Evolutionary conservation across 805 yeast species (phyloP), one percentile per base, ranked within the genome.

Genomic region (Metschnikowia proteae): DNA sequence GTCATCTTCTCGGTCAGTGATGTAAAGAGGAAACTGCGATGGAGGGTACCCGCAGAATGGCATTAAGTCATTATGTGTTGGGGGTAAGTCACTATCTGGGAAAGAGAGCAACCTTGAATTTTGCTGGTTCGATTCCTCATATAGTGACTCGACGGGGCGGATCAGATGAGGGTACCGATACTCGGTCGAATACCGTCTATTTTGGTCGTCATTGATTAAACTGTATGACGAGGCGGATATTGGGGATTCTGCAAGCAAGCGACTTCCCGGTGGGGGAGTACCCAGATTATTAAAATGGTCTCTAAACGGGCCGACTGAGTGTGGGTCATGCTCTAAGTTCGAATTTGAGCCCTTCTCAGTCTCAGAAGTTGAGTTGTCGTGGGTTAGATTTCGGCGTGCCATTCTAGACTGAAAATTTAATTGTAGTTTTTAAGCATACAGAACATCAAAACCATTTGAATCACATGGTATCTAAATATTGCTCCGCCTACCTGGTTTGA

Each of bases 11-110:
- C 88, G 88, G 58, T 92, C 98, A 50, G 91, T 96, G 53, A 94
- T 82, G 56, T 80, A 84, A 45, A 92, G 73, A 1, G 99, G 99
- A 71, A 92, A 92, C n/a, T 88, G 84, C n/a, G 90, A 76, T 6
- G 96, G 95, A 1, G 99, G 98, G 66, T 88, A 92, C 10, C 98
- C 98, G 43, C 98, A 98, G 70, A 92, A 92, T 3, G 98, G 99
- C 40, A 58, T 54, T 22, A 51, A 46, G 30, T 56, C 59, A 25
- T 38, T 45, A 11, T 40, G 34, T 11, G 43, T 3, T 10, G 34
- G 43, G n/a, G 6, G 17, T 5, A 31, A 2, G n/a, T 22, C 29
- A 9, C 36, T 28, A 4, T 40, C 43, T 5, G 22, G 23, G 23
- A 13, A 13, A 5, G 23, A 38, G 31, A 28, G 41, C 8, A 27